Percentiles rank a stretch among this genome's conserved stretches.
phyloP scores from a whole-genome alignment of 2,329 filamentous ascomycete genomes.

The Escovopsis sp. region DNA sequence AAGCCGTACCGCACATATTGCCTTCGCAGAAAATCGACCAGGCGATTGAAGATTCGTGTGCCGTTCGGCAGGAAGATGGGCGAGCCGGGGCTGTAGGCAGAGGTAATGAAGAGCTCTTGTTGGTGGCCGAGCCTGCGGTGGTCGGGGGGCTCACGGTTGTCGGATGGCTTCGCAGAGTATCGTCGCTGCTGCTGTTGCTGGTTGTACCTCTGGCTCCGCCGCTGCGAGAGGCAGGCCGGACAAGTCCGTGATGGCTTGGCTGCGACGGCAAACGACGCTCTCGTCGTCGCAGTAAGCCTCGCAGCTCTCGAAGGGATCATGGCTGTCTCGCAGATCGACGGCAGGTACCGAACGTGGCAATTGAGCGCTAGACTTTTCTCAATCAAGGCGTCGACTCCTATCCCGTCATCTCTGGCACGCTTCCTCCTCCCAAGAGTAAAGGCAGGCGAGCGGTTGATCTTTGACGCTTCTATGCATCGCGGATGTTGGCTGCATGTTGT shows the following conservation, averaged over 20 bases:
- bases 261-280: constrained; percentile 4
- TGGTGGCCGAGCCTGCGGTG: constrained; percentile 46
- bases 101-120: constrained; percentile 68
- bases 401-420: too few relatives aligned
- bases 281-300: constrained; percentile 5
- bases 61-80: constrained; percentile 76
- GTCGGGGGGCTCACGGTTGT: constrained; percentile 28
- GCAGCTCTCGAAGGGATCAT: constrained; percentile 18
- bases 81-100: constrained; percentile 68
- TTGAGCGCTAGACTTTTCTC: neutral
- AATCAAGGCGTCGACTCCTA: neutral
- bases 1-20: constrained; percentile 80
- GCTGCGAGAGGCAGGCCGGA: constrained; percentile 14
- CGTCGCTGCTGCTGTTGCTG: constrained; percentile 4
- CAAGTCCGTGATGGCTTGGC: constrained; percentile 17
- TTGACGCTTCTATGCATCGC: too few relatives aligned
- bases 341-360: neutral
- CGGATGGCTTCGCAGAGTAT: constrained; percentile 16
- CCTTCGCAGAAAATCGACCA: constrained; percentile 65
- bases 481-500: too few relatives aligned
- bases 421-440: too few relatives aligned
- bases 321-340: constrained; percentile 3
- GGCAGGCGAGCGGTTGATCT: too few relatives aligned
- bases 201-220: too few relatives aligned
- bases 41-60: constrained; percentile 67